phyloP scores from a whole-genome alignment of 345 rosid genomes.

The Raphanus sativus region DNA sequence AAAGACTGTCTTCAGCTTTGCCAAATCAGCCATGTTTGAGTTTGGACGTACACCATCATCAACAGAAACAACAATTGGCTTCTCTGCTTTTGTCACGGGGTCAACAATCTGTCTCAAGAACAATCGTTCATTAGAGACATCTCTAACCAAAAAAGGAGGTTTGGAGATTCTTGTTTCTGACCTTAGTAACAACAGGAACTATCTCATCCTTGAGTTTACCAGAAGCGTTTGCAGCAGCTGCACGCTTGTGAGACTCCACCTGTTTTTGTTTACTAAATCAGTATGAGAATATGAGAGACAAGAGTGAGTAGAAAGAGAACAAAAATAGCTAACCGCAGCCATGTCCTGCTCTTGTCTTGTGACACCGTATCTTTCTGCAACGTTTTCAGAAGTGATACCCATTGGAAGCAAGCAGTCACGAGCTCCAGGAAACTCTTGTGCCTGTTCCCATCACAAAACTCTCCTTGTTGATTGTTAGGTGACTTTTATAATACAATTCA shows the following conservation, averaged over 20 bases:
- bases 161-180: slow-evolving; percentile 22
- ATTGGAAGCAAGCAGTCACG: slow-evolving; percentile 95
- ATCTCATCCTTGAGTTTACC: slow-evolving; percentile 96
- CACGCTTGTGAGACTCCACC: slow-evolving; percentile 94
- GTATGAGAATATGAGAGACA: slow-evolving; percentile 16
- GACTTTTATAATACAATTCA: neutral
- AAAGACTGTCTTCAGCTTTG: slow-evolving; percentile 85
- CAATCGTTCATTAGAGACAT: slow-evolving; percentile 15
- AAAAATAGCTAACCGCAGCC: slow-evolving; percentile 65
- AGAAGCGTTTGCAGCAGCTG: slow-evolving; percentile 77
- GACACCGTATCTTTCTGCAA: slow-evolving; percentile 73
- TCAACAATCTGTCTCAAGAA: slow-evolving; percentile 60
- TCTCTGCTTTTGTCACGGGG: slow-evolving; percentile 78
- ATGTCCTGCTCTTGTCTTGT: slow-evolving; percentile 88
- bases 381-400: slow-evolving; percentile 97
- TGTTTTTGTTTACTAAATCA: slow-evolving; percentile 32
- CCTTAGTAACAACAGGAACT: slow-evolving; percentile 81
- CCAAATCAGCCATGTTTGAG: slow-evolving; percentile 60
- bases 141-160: neutral
- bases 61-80: slow-evolving; percentile 53
- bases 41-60: slow-evolving; percentile 90
- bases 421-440: slow-evolving; percentile 60
- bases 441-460: slow-evolving; percentile 39
- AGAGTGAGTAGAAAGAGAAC: neutral
- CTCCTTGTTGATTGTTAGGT: neutral